These are phyloP conservation scores for Cryptosporidium meleagridis DNA, from an alignment of 169 alveolate genomes.

Conservation along the genomic window DNA sequence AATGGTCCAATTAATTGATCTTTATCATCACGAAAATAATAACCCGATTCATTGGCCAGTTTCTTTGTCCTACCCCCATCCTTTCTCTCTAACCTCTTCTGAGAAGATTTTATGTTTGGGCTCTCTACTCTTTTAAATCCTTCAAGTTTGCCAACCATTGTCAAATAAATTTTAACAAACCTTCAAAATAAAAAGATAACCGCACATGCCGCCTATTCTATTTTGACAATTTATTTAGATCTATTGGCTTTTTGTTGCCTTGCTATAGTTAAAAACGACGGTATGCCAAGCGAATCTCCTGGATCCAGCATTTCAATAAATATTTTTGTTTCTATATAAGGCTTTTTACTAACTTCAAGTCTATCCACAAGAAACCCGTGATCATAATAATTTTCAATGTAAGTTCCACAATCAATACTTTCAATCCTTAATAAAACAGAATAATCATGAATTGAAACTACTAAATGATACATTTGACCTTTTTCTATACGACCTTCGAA, in stretches of 20 bases:
- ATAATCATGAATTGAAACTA: conserved; percentile 65
- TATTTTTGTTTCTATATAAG: conserved; percentile 67
- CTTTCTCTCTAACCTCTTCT: conserved; percentile 20
- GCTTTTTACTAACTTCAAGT: conserved; percentile 61
- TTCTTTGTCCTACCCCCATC: background rate
- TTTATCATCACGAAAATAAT: conserved; percentile 55
- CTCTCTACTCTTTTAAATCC: conserved; percentile 27
- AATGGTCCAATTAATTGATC: conserved; percentile 70
- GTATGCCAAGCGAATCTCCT: conserved; percentile 56
- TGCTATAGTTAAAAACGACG: conserved; percentile 32
- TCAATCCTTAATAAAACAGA: conserved; percentile 52
- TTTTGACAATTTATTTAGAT: conserved; percentile 64
- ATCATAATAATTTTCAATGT: conserved; percentile 59
- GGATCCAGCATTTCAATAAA: conserved; percentile 69
- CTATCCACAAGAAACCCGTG: conserved; percentile 67
- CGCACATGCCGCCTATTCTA: conserved; percentile 28
- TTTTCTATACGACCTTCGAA: conserved; percentile 21
- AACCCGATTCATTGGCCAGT: conserved; percentile 3
- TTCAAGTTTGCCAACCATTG: conserved; percentile 26
- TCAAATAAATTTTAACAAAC: background rate
- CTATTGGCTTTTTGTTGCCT: conserved; percentile 28
- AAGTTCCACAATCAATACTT: conserved; percentile 50
- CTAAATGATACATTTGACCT: conserved; percentile 66
- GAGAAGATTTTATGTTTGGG: background rate
- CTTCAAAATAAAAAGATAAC: background rate